phyloP scores from a whole-genome alignment of 768 basidiomycete species.

The Psilocybe subaeruginosa region DNA sequence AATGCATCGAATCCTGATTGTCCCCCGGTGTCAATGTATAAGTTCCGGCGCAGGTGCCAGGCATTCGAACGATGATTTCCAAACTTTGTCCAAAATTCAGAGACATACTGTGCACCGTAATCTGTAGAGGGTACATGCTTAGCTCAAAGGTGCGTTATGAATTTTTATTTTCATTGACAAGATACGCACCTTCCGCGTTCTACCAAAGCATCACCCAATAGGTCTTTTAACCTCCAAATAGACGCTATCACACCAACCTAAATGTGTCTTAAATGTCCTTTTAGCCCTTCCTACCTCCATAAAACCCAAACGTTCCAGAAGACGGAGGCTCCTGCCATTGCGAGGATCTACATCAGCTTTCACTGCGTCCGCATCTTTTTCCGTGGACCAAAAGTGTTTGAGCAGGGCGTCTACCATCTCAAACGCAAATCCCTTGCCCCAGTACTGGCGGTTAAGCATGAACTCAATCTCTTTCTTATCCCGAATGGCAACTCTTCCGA shows the following conservation, averaged over 20 bases:
- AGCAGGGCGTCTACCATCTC: constrained; percentile 25
- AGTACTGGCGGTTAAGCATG: constrained; percentile 22
- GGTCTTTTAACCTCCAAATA: constrained; percentile 21
- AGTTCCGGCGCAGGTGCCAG: no score
- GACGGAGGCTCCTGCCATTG: constrained; percentile 17
- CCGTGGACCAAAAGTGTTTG: constrained; percentile 18
- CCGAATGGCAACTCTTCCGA: constrained; percentile 25
- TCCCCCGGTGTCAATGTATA: no score
- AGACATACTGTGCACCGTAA: no score
- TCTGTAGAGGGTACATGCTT: no score
- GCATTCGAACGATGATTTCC: no score
- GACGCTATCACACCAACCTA: constrained; percentile 28
- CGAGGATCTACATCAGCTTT: constrained; percentile 28
- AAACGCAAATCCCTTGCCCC: constrained; percentile 27
- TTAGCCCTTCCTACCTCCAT: constrained; percentile 20
- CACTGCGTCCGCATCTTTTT: constrained; percentile 1
- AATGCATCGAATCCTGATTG: no score
- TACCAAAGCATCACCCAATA: not conserved
- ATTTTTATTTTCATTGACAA: no score
- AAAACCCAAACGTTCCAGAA: constrained; percentile 24
- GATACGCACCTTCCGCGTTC: not conserved
- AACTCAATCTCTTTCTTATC: constrained; percentile 26
- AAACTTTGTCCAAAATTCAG: no score
- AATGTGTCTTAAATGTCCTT: constrained; percentile 25
- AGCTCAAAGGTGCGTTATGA: no score